Evolutionary conservation across 2,329 filamentous ascomycete genomes (phyloP).

Genomic region (Xylaria sp.): DNA sequence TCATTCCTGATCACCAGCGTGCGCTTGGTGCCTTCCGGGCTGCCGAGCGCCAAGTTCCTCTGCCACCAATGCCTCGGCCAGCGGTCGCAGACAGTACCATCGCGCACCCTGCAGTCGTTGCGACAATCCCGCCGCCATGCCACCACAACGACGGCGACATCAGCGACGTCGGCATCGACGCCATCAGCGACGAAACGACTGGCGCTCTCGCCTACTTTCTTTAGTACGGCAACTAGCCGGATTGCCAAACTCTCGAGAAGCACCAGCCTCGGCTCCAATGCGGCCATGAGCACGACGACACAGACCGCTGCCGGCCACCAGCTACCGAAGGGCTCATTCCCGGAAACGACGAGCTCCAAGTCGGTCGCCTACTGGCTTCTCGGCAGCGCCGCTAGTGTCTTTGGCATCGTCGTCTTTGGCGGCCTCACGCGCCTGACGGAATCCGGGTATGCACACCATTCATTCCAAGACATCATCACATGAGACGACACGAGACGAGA

Average conservation of each 20-base stretch:
- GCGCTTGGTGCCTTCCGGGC: constrained; percentile 55
- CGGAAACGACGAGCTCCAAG: constrained; percentile 75
- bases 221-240: constrained; percentile 41
- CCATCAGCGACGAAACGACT: constrained; percentile 18
- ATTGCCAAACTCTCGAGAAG: too few relatives aligned
- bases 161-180: constrained; percentile 21
- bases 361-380: constrained; percentile 91
- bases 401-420: constrained; percentile 96
- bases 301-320: constrained; percentile 36
- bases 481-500: neutral
- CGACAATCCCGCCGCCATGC: constrained; percentile 52
- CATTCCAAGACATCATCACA: neutral
- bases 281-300: constrained; percentile 28
- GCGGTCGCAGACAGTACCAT: constrained; percentile 48
- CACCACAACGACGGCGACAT: constrained; percentile 43
- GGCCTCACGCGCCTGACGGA: constrained; percentile 94
- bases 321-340: constrained; percentile 57
- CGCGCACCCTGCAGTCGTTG: constrained; percentile 53
- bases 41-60: constrained; percentile 55
- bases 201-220: constrained; percentile 33
- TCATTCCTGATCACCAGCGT: constrained; percentile 57
- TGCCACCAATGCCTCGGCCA: constrained; percentile 62
- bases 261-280: constrained; percentile 29
- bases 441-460: constrained; percentile 74
- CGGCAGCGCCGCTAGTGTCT: constrained; percentile 90